Evolutionary conservation across 208 protist genomes (phyloP), one percentile per base, ranked within the genome.

Genomic region (Trypanosoma rangeli): DNA sequence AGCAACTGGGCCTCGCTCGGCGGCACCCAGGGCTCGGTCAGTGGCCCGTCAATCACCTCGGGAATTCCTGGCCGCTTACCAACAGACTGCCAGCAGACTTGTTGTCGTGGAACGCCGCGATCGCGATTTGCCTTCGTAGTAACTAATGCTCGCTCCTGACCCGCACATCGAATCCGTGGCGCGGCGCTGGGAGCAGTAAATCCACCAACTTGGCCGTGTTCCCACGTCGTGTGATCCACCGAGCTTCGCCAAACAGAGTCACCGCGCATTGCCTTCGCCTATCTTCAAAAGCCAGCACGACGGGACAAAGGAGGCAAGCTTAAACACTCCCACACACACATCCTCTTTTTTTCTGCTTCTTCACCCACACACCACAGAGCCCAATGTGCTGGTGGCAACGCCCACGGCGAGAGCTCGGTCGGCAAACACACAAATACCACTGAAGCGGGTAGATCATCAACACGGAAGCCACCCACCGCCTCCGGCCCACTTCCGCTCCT

Each of bases 161-260:
- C 37, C 24, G 20, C 8, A 8, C 49, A 35, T 24, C 28, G 7
- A 39, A 3, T 54, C 9, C 20, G 37, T 55, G 35, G 44, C 42
- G 24, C n/a, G 26, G 18, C 66, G 3, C 28, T 46, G 35, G 26
- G 20, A 33, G 8, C 29, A 3, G 12, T 61, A 28, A 52, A 26
- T 29, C 26, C 24, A 18, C 48, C 12, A 37, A 58, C 61, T 15
- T 68, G 60, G 33, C 33, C 33, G 46, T 60, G 69, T 24, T 60
- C 69, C 31, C 69, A 35, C 28, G 60, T 50, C 28, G 48, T 53
- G 13, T 74, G 69, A 22, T 68, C 60, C 3, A 46, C 56, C 18
- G 60, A 68, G 24, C 48, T 62, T 50, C 60, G 68, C 18, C 69
- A 60, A 65, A 68, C 59, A 22, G 60, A 74, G 3, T 68, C 13